Evolutionary conservation across 148 eudicot genomes (phyloP).

Genomic region (Beta vulgaris): DNA sequence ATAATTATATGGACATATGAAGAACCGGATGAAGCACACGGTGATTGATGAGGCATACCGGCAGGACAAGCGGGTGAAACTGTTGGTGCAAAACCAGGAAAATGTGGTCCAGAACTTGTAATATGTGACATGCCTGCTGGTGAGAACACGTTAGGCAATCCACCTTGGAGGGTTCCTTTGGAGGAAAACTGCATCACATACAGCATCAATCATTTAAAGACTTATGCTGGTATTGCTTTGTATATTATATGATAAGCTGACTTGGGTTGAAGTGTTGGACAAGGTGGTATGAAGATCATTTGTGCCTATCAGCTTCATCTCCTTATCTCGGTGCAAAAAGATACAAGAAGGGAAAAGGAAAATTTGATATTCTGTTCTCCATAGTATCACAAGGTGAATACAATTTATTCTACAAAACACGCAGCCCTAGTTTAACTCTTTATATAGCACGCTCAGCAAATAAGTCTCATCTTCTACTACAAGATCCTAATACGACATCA

Average conservation of each 20-base stretch:
- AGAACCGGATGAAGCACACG: conserved; percentile 27
- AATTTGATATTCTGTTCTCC: not conserved
- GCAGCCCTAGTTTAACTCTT: not conserved
- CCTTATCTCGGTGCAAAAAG: not conserved
- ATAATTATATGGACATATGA: conserved; percentile 19
- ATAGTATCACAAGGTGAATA: not conserved
- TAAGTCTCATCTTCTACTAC: conserved; percentile 1
- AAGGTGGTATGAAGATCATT: not conserved
- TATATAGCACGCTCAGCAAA: not conserved
- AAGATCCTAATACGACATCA: not conserved
- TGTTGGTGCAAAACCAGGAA: conserved; percentile 21
- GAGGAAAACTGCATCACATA: conserved; percentile 44
- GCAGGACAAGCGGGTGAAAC: conserved; percentile 32
- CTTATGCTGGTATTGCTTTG: not conserved
- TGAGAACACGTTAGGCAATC: conserved; percentile 35
- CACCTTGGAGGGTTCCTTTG: conserved; percentile 42
- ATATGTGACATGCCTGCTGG: conserved; percentile 29
- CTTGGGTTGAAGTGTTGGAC: not conserved
- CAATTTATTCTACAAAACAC: not conserved
- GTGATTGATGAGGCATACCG: conserved; percentile 20
- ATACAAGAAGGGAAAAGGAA: not conserved
- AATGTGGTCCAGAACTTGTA: conserved; percentile 26
- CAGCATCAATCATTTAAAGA: not conserved
- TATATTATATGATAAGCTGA: not conserved
- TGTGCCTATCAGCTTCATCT: not conserved